These are phyloP conservation scores for Meyerozyma elateridarum DNA, from an alignment of 1,139 yeast genomes.

Conservation along the genomic window DNA sequence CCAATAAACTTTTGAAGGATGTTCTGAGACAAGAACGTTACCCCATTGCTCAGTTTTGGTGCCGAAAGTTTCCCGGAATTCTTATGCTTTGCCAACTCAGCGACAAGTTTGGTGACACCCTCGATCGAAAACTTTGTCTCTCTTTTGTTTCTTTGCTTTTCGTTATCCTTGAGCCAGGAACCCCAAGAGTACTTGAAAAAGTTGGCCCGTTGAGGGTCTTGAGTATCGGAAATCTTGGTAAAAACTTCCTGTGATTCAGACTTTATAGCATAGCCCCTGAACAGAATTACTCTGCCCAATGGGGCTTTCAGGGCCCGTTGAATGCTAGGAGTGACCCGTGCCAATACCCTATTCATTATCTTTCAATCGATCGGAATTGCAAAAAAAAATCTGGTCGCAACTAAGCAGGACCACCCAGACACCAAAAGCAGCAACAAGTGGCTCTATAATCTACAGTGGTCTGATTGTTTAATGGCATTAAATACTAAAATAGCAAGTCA, in stretches of 20 bases:
- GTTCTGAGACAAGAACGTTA: constrained; percentile 44
- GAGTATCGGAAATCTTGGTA: constrained; percentile 54
- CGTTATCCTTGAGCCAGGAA: constrained; percentile 82
- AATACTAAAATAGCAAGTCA: not conserved
- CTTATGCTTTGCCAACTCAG: constrained; percentile 28
- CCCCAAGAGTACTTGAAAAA: constrained; percentile 95
- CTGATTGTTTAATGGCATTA: not conserved
- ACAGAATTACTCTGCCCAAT: too few relatives aligned
- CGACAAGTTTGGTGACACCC: constrained; percentile 56
- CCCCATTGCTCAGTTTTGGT: constrained; percentile 41
- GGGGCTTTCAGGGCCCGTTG: too few relatives aligned
- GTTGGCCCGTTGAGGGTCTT: constrained; percentile 65
- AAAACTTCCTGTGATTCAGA: constrained; percentile 32
- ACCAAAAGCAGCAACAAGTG: constrained; percentile 6
- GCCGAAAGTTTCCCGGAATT: constrained; percentile 19
- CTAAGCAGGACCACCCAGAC: not conserved
- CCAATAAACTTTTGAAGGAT: constrained; percentile 39
- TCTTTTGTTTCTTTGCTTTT: constrained; percentile 65
- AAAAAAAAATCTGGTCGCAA: not conserved
- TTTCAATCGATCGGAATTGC: too few relatives aligned
- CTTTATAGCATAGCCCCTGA: too few relatives aligned
- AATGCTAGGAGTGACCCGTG: too few relatives aligned
- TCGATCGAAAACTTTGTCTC: constrained; percentile 78
- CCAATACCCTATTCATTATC: too few relatives aligned
- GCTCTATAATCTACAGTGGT: constrained; percentile 12